phyloP scores from a whole-genome alignment of 352 stramenopile genomes.

The Phytopythium oedochilum region DNA sequence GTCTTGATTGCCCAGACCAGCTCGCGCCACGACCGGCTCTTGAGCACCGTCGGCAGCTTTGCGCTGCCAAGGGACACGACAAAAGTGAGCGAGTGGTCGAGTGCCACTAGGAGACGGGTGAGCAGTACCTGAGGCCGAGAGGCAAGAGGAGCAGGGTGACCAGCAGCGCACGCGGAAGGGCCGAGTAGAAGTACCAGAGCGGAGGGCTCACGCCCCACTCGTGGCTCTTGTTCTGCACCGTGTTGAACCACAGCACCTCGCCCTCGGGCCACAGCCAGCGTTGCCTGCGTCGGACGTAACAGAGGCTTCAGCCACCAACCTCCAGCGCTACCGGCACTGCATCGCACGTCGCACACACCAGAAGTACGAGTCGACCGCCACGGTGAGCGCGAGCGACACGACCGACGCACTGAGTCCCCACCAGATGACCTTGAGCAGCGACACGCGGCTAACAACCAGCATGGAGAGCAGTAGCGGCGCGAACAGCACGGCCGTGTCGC shows the following conservation, averaged over 20 bases:
- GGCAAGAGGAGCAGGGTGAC: conserved; percentile 81
- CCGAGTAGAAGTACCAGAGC: conserved; percentile 96
- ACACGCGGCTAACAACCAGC: conserved; percentile 64
- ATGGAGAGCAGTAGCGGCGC: conserved; percentile 91
- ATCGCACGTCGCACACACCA: conserved; percentile 42
- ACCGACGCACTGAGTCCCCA: conserved; percentile 79
- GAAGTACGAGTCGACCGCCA: conserved; percentile 93
- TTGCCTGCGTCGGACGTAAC: conserved; percentile 23
- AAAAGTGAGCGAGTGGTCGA: conserved; percentile 3
- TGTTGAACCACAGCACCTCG: conserved; percentile 96
- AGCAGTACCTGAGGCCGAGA: conserved; percentile 60
- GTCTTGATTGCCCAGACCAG: conserved; percentile 25
- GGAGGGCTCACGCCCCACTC: conserved; percentile 96
- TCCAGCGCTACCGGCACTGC: no score
- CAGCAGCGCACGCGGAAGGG: conserved; percentile 89
- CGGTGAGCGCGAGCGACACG: conserved; percentile 72
- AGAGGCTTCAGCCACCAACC: no score
- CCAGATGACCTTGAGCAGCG: conserved; percentile 70
- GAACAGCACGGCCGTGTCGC: conserved; percentile 96
- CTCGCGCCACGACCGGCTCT: conserved; percentile 39
- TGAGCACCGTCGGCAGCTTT: conserved; percentile 34
- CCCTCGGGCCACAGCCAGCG: conserved; percentile 97
- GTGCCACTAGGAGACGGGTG: background rate
- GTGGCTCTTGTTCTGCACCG: conserved; percentile 95
- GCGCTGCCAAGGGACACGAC: conserved; percentile 21